These are phyloP conservation scores for Nakazawaea laoshanensis DNA, from an alignment of 805 yeast species.

Conservation along the genomic window DNA sequence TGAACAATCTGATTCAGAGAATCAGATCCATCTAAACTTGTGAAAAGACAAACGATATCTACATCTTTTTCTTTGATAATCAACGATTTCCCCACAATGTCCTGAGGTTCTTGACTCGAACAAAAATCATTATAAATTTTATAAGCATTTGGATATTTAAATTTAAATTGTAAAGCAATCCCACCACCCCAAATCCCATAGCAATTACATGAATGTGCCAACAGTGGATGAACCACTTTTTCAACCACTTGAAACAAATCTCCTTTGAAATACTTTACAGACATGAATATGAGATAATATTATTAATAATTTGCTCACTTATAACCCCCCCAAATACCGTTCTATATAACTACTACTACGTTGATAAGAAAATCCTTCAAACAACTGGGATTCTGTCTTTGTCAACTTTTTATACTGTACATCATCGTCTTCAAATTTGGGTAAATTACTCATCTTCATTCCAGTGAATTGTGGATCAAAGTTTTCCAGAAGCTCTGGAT, in stretches of 20 bases:
- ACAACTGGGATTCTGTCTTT: slow-evolving; percentile 13
- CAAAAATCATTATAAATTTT: slow-evolving; percentile 38
- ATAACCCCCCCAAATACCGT: slow-evolving; percentile 10
- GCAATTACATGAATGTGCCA: slow-evolving; percentile 79
- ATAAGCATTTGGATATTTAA: slow-evolving; percentile 50
- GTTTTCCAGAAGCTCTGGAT: slow-evolving; percentile 78
- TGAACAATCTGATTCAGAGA: slow-evolving; percentile 35
- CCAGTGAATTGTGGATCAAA: slow-evolving; percentile 74
- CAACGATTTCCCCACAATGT: slow-evolving; percentile 48
- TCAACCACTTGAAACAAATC: slow-evolving; percentile 39
- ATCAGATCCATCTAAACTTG: slow-evolving; percentile 50
- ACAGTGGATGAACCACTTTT: slow-evolving; percentile 19
- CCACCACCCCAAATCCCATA: slow-evolving; percentile 85
- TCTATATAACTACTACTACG: slow-evolving; percentile 31
- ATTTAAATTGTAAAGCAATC: slow-evolving; percentile 51
- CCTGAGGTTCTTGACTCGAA: slow-evolving; percentile 14
- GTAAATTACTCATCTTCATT: slow-evolving; percentile 36
- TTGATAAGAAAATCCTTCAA: slow-evolving; percentile 36
- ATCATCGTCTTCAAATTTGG: slow-evolving; percentile 5
- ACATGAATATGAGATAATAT: background rate
- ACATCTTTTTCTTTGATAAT: slow-evolving; percentile 21
- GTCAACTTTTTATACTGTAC: background rate
- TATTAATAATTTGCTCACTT: background rate
- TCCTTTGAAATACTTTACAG: slow-evolving; percentile 39
- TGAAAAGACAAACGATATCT: slow-evolving; percentile 62